Percentiles rank a stretch among this genome's conserved stretches.
Evolutionary conservation across 306 rosid species (phyloP).

Genomic region (Vigna nakashimae): DNA sequence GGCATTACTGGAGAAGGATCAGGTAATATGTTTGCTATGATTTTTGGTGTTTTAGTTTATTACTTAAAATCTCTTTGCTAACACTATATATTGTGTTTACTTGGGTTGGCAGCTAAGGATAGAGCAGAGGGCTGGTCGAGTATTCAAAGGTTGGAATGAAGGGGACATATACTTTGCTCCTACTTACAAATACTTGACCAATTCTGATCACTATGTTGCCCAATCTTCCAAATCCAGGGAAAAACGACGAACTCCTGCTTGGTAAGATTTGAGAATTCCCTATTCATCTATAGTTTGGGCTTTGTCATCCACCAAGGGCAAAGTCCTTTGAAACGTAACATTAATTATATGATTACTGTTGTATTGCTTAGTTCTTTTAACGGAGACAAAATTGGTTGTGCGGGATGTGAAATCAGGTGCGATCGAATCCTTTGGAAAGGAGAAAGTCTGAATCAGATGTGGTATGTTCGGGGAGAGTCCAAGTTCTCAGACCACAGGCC

Average conservation of each 20-base stretch:
- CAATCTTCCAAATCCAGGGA: constrained; percentile 71
- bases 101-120: constrained; percentile 61
- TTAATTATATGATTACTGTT: too few species aligned
- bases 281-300: too few species aligned
- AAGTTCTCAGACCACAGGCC: constrained; percentile 98
- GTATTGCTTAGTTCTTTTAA: background rate
- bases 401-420: constrained; percentile 61
- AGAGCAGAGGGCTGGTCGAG: constrained; percentile 87
- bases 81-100: background rate
- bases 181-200: constrained; percentile 83
- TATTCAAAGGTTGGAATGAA: constrained; percentile 92
- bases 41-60: background rate
- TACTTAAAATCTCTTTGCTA: background rate
- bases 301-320: too few species aligned
- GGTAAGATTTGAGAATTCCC: constrained; percentile 56
- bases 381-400: background rate
- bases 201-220: constrained; percentile 78
- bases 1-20: constrained; percentile 85
- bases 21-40: constrained; percentile 53
- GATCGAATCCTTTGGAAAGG: constrained; percentile 97
- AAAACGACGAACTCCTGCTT: constrained; percentile 87
- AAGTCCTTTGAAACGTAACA: background rate
- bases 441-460: constrained; percentile 71
- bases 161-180: constrained; percentile 87
- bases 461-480: constrained; percentile 86